Evolutionary conservation across 495 filamentous ascomycete genomes (phyloP), one percentile per base, ranked within the genome.

Genomic region (Chaetomium cochliodes): DNA sequence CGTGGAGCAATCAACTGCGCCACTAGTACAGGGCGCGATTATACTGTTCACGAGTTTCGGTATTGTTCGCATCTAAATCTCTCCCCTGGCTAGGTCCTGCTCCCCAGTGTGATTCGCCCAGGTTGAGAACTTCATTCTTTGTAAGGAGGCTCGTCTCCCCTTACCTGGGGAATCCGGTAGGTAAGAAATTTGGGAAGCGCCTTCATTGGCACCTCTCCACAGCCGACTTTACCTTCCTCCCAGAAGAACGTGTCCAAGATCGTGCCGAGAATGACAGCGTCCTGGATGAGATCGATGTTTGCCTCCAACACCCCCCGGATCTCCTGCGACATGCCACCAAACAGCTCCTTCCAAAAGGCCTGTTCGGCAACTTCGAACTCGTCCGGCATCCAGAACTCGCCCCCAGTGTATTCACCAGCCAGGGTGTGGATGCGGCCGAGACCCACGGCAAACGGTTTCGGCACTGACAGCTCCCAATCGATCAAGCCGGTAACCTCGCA

Each of bases 161-260:
- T 39, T 28, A 62, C 51, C 26, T 3, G n/a, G 12, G 64, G 58
- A 57, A 66, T 66, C 42, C 64, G 58, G 52, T 66, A 62, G n/a
- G 64, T 66, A 25, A 66, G 39, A 30, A 66, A 66, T 25, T 62
- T 61, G n/a, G 64, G 64, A 25, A 58, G 51, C 0, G 64, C 64
- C 51, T 57, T 61, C 50, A 56, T 9, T 11, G 64, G 7, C 2
- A 66, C 20, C 26, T 62, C 28, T 18, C 41, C 39, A 47, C 41
- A 61, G 18, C 58, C 58, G 2, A 66, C 64, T 58, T 61, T 57
- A 18, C 64, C 52, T 18, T 62, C 58, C 20, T 62, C 64, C 58
- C 51, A 56, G 64, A 62, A 49, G n/a, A 66, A 66, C 2, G 41
- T 18, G 50, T 66, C 44, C 30, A 66, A 55, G 52, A 55, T 28